A percentile compares a stretch with the other conserved stretches of the same genome.
These are phyloP conservation scores for Sclerospora graminicola DNA, from an alignment of 352 stramenopile species.

Conservation along the genomic window DNA sequence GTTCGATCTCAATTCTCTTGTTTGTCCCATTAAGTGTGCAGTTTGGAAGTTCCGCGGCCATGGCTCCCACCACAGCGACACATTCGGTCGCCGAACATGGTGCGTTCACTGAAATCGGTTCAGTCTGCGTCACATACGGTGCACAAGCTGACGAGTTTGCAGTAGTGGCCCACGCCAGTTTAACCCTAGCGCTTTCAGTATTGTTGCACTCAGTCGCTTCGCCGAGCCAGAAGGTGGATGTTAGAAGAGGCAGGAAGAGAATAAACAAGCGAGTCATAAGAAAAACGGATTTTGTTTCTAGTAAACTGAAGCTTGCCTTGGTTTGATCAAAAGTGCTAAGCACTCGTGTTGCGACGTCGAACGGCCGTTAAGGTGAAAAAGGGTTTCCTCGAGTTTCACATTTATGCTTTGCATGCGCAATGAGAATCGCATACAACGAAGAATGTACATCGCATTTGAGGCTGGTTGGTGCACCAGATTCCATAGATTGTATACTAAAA, in stretches of 20 bases:
- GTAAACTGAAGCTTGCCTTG: not conserved
- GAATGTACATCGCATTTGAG: too few relatives aligned
- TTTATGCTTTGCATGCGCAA: too few relatives aligned
- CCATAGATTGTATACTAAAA: too few relatives aligned
- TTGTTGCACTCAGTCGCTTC: constrained; percentile 13
- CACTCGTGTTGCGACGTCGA: not conserved
- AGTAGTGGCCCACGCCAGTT: constrained; percentile 9
- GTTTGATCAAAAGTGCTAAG: not conserved
- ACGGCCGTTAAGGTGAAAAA: too few relatives aligned
- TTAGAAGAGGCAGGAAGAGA: not conserved
- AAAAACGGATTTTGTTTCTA: too few relatives aligned
- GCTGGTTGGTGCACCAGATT: too few relatives aligned
- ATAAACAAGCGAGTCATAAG: not conserved
- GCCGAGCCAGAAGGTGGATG: not conserved
- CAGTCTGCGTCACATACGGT: constrained; percentile 9
- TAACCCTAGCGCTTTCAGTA: constrained; percentile 3
- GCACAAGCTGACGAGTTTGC: constrained; percentile 6
- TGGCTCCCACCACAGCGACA: constrained; percentile 6
- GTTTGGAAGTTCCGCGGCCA: constrained; percentile 13
- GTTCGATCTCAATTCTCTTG: constrained; percentile 18
- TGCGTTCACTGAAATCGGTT: constrained; percentile 11
- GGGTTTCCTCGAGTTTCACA: too few relatives aligned
- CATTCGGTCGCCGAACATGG: constrained; percentile 17
- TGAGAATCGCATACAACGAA: too few relatives aligned
- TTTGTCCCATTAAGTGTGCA: constrained; percentile 16